A percentile compares a stretch with the other conserved stretches of the same genome.
These are phyloP conservation scores for Haplosporangium sp. DNA, from an alignment of 371 early-diverging fungal species.

Conservation along the genomic window DNA sequence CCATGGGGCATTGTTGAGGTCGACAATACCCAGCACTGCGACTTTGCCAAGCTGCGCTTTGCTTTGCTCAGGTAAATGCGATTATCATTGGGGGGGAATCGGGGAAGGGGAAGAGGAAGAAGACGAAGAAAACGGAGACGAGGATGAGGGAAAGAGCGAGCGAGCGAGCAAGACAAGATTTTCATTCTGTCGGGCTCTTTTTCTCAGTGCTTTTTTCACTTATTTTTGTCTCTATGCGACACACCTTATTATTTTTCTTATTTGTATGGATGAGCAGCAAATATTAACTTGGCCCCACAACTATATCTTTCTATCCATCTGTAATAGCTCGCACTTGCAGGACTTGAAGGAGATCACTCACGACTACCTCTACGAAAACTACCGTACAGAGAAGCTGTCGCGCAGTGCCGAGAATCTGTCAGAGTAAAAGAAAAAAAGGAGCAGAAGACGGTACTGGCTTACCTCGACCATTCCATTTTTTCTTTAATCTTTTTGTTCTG, in stretches of 20 bases:
- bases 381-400: slow-evolving; percentile 94
- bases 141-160: too few relatives aligned
- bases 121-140: too few relatives aligned
- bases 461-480: background rate
- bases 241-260: background rate
- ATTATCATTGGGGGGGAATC: background rate
- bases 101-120: too few relatives aligned
- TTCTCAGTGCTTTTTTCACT: too few relatives aligned
- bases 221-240: too few relatives aligned
- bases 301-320: background rate
- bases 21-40: slow-evolving; percentile 92
- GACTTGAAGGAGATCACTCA: slow-evolving; percentile 96
- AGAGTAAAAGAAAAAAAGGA: slow-evolving; percentile 58
- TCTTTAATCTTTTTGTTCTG: too few relatives aligned
- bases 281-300: background rate
- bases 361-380: slow-evolving; percentile 95
- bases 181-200: too few relatives aligned
- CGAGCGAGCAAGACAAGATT: too few relatives aligned
- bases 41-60: slow-evolving; percentile 95
- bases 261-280: too few relatives aligned
- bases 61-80: slow-evolving; percentile 79
- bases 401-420: slow-evolving; percentile 66
- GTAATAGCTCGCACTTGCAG: slow-evolving; percentile 85
- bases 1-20: slow-evolving; percentile 99
- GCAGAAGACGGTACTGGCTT: background rate